Base-by-base conservation (phyloP, 306 rosid species). In the Herpetospermum pedunculosum region DNA sequence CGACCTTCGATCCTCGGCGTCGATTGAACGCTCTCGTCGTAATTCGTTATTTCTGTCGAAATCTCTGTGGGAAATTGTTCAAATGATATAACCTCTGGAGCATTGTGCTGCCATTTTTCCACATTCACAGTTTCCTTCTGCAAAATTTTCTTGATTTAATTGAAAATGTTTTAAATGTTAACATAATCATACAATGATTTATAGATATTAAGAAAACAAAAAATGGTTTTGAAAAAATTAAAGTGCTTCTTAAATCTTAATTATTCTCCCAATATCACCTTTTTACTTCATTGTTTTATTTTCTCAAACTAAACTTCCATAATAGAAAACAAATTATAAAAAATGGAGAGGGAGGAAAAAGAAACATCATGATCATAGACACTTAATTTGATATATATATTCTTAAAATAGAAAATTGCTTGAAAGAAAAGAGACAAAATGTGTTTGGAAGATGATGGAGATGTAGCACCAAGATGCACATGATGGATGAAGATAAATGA, bases 31-130 rank as follows among this genome's bases (percentile, higher is more conserved):
- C 97, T 87, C 70, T 78, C 91, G 6, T 88, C 87, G 50, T n/a
- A n/a, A n/a, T 84, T 81, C 35, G 95, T 86, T 28, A 81, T 41
- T 48, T 89, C 97, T 23, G 89, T 90, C 11, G 95, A 94, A 76
- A 89, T 88, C 80, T 86, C 88, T 4, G 86, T 76, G 8, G 91
- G 89, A 73, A 89, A 94, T 84, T 91, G 92, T 59, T 94, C 91
- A 46, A 94, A 82, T 14, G 90, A 89, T 68, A 94, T 89, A 25
- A 85, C 95, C 62, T 94, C 96, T 16, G 89, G 87, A 8, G 82
- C 87, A 28, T 89, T 90, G 32, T 76, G 87, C 34, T 81, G 87
- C 88, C 87, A 80, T 79, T 86, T 87, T 15, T 43, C 32, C 37
- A 43, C 37, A 48, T 85, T 82, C 72, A 43, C 84, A 26, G 25